phyloP scores from a whole-genome alignment of 306 rosid species.

The Spatholobus suberectus region DNA sequence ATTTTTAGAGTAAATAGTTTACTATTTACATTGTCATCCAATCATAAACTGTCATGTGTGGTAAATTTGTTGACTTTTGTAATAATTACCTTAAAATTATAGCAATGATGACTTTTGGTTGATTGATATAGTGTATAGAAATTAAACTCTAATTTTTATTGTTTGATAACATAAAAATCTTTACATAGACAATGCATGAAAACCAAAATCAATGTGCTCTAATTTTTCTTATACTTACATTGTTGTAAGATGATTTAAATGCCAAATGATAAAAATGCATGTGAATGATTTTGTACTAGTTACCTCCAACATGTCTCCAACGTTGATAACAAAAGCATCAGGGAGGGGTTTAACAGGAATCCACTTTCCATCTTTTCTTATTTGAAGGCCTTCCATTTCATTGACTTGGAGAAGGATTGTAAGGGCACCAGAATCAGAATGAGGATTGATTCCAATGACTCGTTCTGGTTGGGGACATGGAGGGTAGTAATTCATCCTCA shows the following conservation, averaged over 20 bases:
- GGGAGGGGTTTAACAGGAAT: slow-evolving; percentile 38
- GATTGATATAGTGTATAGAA: no score
- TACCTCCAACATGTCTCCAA: slow-evolving; percentile 50
- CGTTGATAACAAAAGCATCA: slow-evolving; percentile 41
- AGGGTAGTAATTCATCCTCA: slow-evolving; percentile 49
- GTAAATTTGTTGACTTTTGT: no score
- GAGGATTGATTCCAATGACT: slow-evolving; percentile 43
- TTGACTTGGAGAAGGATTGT: slow-evolving; percentile 47
- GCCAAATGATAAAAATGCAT: background rate
- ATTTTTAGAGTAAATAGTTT: no score
- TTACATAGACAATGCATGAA: background rate
- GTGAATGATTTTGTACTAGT: background rate
- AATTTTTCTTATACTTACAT: background rate
- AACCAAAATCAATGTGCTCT: background rate
- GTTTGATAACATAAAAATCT: no score
- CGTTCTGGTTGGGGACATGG: slow-evolving; percentile 42
- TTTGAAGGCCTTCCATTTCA: slow-evolving; percentile 48
- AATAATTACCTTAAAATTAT: no score
- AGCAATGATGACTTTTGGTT: no score
- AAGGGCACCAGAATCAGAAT: slow-evolving; percentile 42
- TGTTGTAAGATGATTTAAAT: background rate
- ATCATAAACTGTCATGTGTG: no score
- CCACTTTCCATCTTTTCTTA: slow-evolving; percentile 44
- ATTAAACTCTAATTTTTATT: no score
- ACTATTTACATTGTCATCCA: no score